These are phyloP conservation scores for Chalara sp. DNA, from an alignment of 2,329 filamentous ascomycete species.

Conservation along the genomic window DNA sequence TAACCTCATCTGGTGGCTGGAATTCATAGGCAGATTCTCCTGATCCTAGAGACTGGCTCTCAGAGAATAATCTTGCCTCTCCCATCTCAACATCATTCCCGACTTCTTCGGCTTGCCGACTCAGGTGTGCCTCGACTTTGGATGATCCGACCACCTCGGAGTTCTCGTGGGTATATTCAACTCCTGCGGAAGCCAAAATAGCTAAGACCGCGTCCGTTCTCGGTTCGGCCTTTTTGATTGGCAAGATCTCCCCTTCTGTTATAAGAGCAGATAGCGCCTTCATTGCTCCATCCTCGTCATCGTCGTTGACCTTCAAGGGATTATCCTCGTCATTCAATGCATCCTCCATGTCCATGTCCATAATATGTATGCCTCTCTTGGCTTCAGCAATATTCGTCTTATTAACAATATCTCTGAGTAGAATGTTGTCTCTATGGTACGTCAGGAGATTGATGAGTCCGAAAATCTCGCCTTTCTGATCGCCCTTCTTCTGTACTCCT, in stretches of 20 bases:
- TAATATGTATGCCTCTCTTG: conserved; percentile 72
- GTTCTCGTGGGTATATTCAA: conserved; percentile 95
- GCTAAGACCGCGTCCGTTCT: conserved; percentile 74
- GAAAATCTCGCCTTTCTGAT: conserved; percentile 89
- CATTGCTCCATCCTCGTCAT: conserved; percentile 55
- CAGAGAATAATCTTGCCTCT: conserved; percentile 51
- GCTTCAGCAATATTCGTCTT: conserved; percentile 97
- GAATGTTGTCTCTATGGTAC: conserved; percentile 70
- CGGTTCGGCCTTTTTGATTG: conserved; percentile 28
- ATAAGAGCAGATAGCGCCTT: conserved; percentile 63
- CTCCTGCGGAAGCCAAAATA: conserved; percentile 80
- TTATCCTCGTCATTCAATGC: conserved; percentile 47
- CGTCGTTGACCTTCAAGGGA: conserved; percentile 33
- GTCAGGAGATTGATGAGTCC: conserved; percentile 81
- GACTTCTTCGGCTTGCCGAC: conserved; percentile 53
- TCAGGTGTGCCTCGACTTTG: conserved; percentile 83
- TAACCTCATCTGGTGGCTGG: conserved; percentile 65
- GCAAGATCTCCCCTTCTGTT: conserved; percentile 38
- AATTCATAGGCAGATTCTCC: conserved; percentile 24
- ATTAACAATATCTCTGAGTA: conserved; percentile 93
- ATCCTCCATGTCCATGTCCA: conserved; percentile 67
- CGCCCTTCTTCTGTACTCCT: conserved; percentile 78
- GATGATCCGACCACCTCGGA: conserved; percentile 89
- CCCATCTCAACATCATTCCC: conserved; percentile 38
- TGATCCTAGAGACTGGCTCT: conserved; percentile 30